Conservation (phyloP, 129 eudicot genomes). For the Tanacetum coccineum region DNA sequence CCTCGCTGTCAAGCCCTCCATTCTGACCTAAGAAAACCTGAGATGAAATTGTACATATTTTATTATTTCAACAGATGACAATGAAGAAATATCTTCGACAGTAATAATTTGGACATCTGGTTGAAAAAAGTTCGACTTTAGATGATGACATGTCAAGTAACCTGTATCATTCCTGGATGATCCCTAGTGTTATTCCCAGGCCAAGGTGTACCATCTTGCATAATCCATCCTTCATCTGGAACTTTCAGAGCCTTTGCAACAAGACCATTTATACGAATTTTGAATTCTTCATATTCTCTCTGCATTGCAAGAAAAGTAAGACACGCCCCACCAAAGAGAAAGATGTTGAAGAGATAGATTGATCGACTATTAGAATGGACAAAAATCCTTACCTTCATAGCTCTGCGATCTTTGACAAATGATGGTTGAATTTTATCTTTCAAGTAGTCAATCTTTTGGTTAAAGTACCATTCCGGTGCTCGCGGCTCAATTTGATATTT, state of each 20-base stretch:
- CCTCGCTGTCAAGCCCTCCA: slow-evolving; percentile 97
- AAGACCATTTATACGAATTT: slow-evolving; percentile 86
- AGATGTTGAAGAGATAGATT: background rate
- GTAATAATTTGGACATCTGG: background rate
- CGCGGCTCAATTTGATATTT: slow-evolving; percentile 93
- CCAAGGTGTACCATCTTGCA: slow-evolving; percentile 99
- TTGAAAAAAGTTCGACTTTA: background rate
- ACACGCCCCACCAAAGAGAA: slow-evolving; percentile 11
- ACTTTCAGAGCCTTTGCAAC: slow-evolving; percentile 90
- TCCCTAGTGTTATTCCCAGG: slow-evolving; percentile 98
- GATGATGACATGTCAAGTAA: slow-evolving; percentile 18
- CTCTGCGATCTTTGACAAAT: slow-evolving; percentile 97
- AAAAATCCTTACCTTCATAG: slow-evolving; percentile 70
- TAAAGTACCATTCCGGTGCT: slow-evolving; percentile 97
- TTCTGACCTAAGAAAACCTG: slow-evolving; percentile 97
- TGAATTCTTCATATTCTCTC: slow-evolving; percentile 98
- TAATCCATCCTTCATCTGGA: slow-evolving; percentile 98
- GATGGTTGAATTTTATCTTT: slow-evolving; percentile 92
- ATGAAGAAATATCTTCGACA: background rate
- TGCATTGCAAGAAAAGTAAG: slow-evolving; percentile 29
- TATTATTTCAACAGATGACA: background rate
- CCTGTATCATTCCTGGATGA: slow-evolving; percentile 99
- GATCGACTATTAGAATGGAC: background rate
- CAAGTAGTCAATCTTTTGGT: slow-evolving; percentile 84
- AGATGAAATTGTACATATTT: background rate